A percentile compares a stretch with the other conserved stretches of the same genome.
Conservation (phyloP, 495 filamentous ascomycete species). For the Lasiosphaeria hispida region DNA sequence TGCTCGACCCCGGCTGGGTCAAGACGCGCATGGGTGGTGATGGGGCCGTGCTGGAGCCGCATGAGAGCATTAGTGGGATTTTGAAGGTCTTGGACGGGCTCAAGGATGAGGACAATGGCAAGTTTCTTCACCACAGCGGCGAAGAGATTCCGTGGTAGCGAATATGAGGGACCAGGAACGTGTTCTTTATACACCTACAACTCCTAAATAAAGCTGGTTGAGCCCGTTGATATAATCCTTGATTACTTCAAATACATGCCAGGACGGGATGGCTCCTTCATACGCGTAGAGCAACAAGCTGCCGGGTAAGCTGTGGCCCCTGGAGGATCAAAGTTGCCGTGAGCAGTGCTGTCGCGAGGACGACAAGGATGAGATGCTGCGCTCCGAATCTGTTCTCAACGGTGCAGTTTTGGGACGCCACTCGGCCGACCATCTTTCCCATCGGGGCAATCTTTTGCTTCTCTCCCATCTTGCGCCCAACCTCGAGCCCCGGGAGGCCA, state of each 20-base stretch:
- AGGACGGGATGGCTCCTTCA: too few species aligned
- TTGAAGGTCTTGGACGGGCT: slow-evolving; percentile 29
- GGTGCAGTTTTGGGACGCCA: slow-evolving; percentile 26
- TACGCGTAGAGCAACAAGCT: too few species aligned
- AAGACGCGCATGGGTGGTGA: slow-evolving; percentile 60
- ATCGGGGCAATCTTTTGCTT: slow-evolving; percentile 45
- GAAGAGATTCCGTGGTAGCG: slow-evolving; percentile 28
- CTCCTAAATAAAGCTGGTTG: too few species aligned
- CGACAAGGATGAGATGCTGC: slow-evolving; percentile 18
- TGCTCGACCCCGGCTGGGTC: slow-evolving; percentile 63
- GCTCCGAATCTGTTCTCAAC: slow-evolving; percentile 8
- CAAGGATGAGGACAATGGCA: slow-evolving; percentile 39
- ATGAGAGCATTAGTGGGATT: slow-evolving; percentile 43
- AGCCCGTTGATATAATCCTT: too few species aligned
- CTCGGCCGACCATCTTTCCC: slow-evolving; percentile 50
- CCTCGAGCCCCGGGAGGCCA: slow-evolving; percentile 50
- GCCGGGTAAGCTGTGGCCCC: too few species aligned
- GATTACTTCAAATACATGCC: too few species aligned
- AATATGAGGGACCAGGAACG: background rate
- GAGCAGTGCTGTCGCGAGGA: slow-evolving; percentile 6
- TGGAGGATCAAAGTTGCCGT: background rate
- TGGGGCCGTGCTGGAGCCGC: slow-evolving; percentile 44
- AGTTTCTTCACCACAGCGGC: slow-evolving; percentile 29
- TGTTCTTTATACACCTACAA: too few species aligned
- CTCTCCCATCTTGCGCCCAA: slow-evolving; percentile 40